Conservation (phyloP, 306 rosid species). For the Geum urbanum region DNA sequence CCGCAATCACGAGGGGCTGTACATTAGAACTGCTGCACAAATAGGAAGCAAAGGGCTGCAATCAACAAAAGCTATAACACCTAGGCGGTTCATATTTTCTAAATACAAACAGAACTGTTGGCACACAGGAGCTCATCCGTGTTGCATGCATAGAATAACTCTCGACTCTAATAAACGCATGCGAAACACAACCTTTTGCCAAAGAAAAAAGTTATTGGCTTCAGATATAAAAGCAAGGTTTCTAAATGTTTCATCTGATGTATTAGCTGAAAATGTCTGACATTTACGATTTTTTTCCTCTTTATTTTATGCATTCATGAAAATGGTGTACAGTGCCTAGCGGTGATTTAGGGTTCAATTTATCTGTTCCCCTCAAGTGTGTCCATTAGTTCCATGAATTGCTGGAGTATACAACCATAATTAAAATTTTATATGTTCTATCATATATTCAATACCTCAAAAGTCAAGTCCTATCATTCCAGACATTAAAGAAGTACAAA, state of each 20-base stretch:
- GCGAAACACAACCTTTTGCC: neutral
- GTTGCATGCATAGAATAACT: neutral
- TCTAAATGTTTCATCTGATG: neutral
- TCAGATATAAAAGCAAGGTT: neutral
- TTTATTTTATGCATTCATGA: neutral
- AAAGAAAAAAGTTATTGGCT: neutral
- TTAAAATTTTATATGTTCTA: neutral
- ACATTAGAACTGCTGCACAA: conserved; percentile 49
- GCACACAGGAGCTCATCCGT: neutral
- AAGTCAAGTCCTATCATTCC: neutral
- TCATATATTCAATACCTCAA: neutral
- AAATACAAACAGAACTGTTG: neutral
- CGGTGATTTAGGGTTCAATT: neutral
- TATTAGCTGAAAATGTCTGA: neutral
- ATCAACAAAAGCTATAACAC: conserved; percentile 13
- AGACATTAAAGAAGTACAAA: neutral
- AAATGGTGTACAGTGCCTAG: neutral
- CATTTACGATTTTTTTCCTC: neutral
- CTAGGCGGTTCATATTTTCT: neutral
- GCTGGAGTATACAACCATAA: neutral
- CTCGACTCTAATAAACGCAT: neutral
- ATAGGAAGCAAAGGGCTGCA: neutral
- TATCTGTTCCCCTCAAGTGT: neutral
- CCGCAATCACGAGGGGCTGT: conserved; percentile 83
- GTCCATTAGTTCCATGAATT: neutral